Conservation (phyloP, 2,329 filamentous ascomycete genomes). For the Colletotrichum chlorophyti region DNA sequence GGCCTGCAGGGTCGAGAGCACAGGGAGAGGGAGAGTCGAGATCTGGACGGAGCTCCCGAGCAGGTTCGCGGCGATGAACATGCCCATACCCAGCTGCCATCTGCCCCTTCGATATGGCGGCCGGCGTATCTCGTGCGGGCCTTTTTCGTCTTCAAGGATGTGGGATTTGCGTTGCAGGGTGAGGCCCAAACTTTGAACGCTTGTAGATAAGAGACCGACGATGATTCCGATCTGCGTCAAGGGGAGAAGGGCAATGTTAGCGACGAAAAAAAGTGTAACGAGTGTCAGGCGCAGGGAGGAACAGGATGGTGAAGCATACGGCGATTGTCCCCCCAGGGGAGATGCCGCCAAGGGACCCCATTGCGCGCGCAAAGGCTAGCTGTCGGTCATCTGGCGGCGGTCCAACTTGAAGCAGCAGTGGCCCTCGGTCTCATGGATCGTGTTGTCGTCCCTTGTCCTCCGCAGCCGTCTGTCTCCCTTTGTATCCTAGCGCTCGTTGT, state of each 20-base stretch:
- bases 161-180: slow-evolving; percentile 98
- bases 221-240: slow-evolving; percentile 80
- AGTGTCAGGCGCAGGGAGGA: background rate
- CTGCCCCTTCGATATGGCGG: slow-evolving; percentile 88
- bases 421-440: slow-evolving; percentile 18
- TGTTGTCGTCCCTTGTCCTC: slow-evolving; percentile 6
- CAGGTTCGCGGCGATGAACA: slow-evolving; percentile 95
- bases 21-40: slow-evolving; percentile 90
- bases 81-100: slow-evolving; percentile 97
- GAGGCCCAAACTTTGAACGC: slow-evolving; percentile 91
- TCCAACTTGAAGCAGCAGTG: slow-evolving; percentile 16
- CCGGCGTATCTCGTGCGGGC: slow-evolving; percentile 76
- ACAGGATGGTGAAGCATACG: slow-evolving; percentile 64
- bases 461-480: slow-evolving; percentile 6
- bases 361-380: slow-evolving; percentile 52
- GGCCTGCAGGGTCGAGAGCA: slow-evolving; percentile 93
- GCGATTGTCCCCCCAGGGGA: slow-evolving; percentile 81
- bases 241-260: slow-evolving; percentile 32
- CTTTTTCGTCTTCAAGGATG: slow-evolving; percentile 95
- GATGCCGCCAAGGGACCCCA: slow-evolving; percentile 77
- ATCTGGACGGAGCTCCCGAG: slow-evolving; percentile 97
- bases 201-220: slow-evolving; percentile 91
- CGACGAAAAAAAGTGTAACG: background rate
- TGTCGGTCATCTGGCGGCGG: slow-evolving; percentile 55
- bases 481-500: slow-evolving; percentile 2